phyloP scores from a whole-genome alignment of 169 alveolate species.

The Plasmodium fragile region DNA sequence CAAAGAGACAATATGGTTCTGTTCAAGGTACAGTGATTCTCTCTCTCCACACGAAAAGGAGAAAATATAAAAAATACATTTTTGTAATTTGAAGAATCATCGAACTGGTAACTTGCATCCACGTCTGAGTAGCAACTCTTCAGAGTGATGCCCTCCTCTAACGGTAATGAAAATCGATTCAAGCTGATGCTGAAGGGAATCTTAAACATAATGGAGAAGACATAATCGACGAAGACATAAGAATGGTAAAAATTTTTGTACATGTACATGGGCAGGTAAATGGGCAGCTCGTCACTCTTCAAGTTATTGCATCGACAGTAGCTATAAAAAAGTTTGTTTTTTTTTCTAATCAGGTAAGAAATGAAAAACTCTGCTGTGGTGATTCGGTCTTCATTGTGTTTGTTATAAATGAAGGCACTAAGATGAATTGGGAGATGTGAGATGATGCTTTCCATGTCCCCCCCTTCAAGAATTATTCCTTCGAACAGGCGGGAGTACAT shows the following conservation, averaged over 20 bases:
- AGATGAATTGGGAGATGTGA: conserved; percentile 42
- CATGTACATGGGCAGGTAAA: conserved; percentile 41
- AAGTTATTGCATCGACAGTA: conserved; percentile 30
- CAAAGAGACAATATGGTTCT: not conserved
- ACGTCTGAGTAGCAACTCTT: not conserved
- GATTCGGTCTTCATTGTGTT: conserved; percentile 58
- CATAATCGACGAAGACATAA: conserved; percentile 8
- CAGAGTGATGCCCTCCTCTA: not conserved
- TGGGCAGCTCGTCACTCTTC: conserved; percentile 9
- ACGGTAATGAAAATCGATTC: not conserved
- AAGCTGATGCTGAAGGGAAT: not conserved
- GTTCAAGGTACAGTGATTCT: not conserved
- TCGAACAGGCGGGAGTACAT: conserved; percentile 30
- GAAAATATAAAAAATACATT: conserved; percentile 10
- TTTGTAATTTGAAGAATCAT: not conserved
- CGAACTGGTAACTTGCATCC: not conserved
- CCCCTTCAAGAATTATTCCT: conserved; percentile 5
- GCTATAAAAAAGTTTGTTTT: conserved; percentile 4
- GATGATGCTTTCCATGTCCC: conserved; percentile 15
- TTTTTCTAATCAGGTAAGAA: conserved; percentile 43
- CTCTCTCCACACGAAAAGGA: not conserved
- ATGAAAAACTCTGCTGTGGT: conserved; percentile 30
- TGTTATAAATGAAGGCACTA: conserved; percentile 42
- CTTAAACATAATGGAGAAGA: conserved; percentile 24
- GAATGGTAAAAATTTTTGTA: conserved; percentile 38